phyloP scores from a whole-genome alignment of 2,329 filamentous ascomycete species.

The Mycosphaerella sp. region DNA sequence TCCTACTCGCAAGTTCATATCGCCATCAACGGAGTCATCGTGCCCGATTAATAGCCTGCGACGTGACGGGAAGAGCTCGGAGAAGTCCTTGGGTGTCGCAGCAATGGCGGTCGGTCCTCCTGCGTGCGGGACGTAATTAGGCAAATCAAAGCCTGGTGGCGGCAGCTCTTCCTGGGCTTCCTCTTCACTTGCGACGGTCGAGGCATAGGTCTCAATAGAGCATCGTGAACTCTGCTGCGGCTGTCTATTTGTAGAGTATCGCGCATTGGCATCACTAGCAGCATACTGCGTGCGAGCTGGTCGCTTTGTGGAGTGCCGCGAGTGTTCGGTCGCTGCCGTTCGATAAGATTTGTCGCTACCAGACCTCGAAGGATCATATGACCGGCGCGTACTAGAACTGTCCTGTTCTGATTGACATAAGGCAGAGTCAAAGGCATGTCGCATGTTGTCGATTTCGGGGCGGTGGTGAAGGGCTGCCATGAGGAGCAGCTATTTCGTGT shows the following conservation, averaged over 20 bases:
- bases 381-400: conserved; percentile 21
- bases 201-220: conserved; percentile 75
- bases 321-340: conserved; percentile 28
- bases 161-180: conserved; percentile 44
- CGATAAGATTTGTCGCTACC: conserved; percentile 27
- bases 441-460: conserved; percentile 28
- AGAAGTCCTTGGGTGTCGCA: conserved; percentile 76
- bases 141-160: conserved; percentile 50
- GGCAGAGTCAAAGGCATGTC: conserved; percentile 26
- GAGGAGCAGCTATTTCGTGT: conserved; percentile 3
- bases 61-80: conserved; percentile 76
- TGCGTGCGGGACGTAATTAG: conserved; percentile 55
- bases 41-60: conserved; percentile 77
- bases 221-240: conserved; percentile 43
- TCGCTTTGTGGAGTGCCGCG: conserved; percentile 20
- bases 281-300: conserved; percentile 25
- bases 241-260: conserved; percentile 23
- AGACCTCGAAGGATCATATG: conserved; percentile 17
- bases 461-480: conserved; percentile 29
- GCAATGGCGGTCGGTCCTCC: conserved; percentile 51
- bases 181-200: conserved; percentile 59
- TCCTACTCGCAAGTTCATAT: conserved; percentile 92
- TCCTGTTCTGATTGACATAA: conserved; percentile 19
- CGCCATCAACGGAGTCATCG: conserved; percentile 87
- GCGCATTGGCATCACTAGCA: conserved; percentile 19